Percentiles rank a stretch among this genome's conserved stretches.
phyloP scores from a whole-genome alignment of 2,329 filamentous ascomycete genomes.

The Clarireedia homoeocarpa region DNA sequence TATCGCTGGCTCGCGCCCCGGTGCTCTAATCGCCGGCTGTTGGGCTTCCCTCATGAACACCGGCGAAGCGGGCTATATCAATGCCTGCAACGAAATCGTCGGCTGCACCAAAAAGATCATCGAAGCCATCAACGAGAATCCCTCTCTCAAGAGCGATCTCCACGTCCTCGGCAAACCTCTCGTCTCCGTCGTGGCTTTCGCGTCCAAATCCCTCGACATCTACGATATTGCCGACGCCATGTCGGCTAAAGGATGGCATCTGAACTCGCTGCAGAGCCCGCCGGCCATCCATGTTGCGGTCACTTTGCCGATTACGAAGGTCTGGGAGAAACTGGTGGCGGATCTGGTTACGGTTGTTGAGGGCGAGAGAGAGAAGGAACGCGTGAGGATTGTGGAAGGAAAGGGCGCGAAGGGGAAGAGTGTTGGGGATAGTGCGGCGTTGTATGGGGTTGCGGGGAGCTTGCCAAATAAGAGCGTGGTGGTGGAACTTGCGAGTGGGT shows the following conservation, averaged over 20 bases:
- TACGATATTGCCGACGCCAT: slow-evolving; percentile 93
- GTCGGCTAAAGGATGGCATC: slow-evolving; percentile 79
- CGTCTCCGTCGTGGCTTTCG: slow-evolving; percentile 86
- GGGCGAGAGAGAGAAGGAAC: slow-evolving; percentile 73
- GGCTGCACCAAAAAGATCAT: slow-evolving; percentile 78
- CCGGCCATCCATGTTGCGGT: slow-evolving; percentile 92
- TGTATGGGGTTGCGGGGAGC: slow-evolving; percentile 93
- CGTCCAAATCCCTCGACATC: slow-evolving; percentile 74
- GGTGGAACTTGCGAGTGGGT: slow-evolving; percentile 80
- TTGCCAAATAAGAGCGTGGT: slow-evolving; percentile 95
- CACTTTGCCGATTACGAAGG: slow-evolving; percentile 75
- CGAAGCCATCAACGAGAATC: slow-evolving; percentile 61
- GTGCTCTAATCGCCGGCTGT: slow-evolving; percentile 89
- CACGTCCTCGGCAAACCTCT: slow-evolving; percentile 77
- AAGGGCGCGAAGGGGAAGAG: slow-evolving; percentile 58
- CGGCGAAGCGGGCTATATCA: slow-evolving; percentile 81
- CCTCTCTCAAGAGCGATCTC: slow-evolving; percentile 63
- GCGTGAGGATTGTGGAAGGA: slow-evolving; percentile 62
- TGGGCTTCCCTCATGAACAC: slow-evolving; percentile 89
- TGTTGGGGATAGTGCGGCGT: slow-evolving; percentile 71
- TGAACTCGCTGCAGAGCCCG: slow-evolving; percentile 88
- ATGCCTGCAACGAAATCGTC: slow-evolving; percentile 81
- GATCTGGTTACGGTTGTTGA: slow-evolving; percentile 63
- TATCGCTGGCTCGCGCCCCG: slow-evolving; percentile 84
- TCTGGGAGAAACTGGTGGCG: slow-evolving; percentile 67